These are phyloP conservation scores for Casuarina cunninghamiana DNA, from an alignment of 306 rosid genomes.

Conservation along the genomic window DNA sequence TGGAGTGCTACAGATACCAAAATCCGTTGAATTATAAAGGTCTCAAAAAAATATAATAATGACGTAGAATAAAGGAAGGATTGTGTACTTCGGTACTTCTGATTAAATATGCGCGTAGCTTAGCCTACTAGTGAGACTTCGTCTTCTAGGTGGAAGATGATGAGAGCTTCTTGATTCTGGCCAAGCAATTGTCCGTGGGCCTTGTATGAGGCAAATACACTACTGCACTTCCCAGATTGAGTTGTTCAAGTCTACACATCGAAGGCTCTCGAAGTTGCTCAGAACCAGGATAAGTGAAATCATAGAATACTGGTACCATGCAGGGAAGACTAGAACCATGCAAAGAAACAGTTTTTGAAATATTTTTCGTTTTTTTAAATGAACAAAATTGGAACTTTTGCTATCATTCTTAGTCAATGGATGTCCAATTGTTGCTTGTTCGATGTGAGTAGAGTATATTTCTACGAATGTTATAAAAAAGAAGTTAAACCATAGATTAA, in stretches of 20 bases:
- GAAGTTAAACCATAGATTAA: too few species aligned
- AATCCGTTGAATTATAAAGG: too few species aligned
- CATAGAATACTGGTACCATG: background rate
- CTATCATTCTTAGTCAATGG: background rate
- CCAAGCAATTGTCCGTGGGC: conserved; percentile 49
- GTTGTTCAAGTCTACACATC: conserved; percentile 43
- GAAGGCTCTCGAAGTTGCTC: too few species aligned
- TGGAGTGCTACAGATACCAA: too few species aligned
- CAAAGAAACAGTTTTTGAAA: background rate
- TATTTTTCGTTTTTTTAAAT: background rate
- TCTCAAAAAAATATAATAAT: too few species aligned
- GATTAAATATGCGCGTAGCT: too few species aligned
- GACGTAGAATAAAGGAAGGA: too few species aligned
- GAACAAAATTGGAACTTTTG: background rate
- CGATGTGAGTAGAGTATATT: too few species aligned
- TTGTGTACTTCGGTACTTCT: too few species aligned
- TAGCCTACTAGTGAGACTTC: background rate
- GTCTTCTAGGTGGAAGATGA: background rate
- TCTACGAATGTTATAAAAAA: too few species aligned
- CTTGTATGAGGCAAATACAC: conserved; percentile 35
- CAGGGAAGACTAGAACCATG: too few species aligned
- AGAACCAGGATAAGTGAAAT: background rate
- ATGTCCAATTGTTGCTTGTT: too few species aligned
- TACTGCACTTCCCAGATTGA: conserved; percentile 29
- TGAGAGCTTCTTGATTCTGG: conserved; percentile 32